phyloP scores from a whole-genome alignment of 352 stramenopile species.

The Globisporangium emineosum region DNA sequence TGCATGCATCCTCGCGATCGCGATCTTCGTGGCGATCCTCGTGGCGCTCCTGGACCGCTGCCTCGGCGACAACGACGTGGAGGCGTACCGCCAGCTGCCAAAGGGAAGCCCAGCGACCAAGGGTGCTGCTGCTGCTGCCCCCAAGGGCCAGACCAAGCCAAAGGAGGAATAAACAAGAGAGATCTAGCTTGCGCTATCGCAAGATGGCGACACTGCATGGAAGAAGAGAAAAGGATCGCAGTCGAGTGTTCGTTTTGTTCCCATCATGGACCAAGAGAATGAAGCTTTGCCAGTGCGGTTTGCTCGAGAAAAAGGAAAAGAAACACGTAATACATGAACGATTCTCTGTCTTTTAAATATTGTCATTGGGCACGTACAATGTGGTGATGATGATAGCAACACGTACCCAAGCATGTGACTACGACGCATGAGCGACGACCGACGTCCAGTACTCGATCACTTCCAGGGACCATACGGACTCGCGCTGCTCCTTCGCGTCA shows the following conservation, averaged over 20 bases:
- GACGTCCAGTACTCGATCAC: conserved; percentile 71
- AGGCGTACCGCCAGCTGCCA: conserved; percentile 47
- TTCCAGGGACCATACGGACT: conserved; percentile 69
- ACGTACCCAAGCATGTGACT: too few relatives aligned
- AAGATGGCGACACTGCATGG: neutral
- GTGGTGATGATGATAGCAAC: neutral
- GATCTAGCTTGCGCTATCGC: neutral
- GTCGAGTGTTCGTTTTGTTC: neutral
- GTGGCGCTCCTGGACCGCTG: conserved; percentile 74
- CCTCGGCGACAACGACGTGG: conserved; percentile 61
- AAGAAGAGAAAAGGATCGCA: neutral
- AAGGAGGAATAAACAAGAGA: conserved; percentile 40
- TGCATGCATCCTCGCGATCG: conserved; percentile 51
- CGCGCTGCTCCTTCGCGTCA: conserved; percentile 48
- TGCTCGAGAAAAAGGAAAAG: neutral
- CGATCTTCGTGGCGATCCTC: conserved; percentile 62
- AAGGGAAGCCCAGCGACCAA: conserved; percentile 22
- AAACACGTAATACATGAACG: neutral
- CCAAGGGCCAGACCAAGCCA: conserved; percentile 23
- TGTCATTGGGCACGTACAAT: neutral
- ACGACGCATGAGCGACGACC: conserved; percentile 22
- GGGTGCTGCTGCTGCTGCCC: neutral
- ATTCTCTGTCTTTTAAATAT: neutral
- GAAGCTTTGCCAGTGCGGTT: neutral
- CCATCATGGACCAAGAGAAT: neutral